Base-by-base conservation (phyloP, 192 early-diverging fungal genomes). In the Coemansia sp. region DNA sequence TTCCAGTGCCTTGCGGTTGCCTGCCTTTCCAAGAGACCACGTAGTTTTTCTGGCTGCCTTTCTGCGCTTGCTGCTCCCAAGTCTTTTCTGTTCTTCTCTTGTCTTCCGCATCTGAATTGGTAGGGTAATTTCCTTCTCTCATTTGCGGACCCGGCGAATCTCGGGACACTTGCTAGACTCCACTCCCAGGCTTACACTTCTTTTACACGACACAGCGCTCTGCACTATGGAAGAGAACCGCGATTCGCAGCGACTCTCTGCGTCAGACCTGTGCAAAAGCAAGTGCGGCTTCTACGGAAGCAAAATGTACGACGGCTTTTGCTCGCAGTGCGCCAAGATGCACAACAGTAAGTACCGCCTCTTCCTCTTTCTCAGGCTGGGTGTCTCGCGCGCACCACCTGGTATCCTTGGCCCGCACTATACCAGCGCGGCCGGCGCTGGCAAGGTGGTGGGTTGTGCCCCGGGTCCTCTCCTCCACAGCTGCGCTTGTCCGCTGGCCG, bases 281-380 rank as follows among this genome's bases (percentile, higher is more conserved):
- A 82, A 82, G 47, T 90, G 88, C 56, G 83, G 83, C 9, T 88
- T 88, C 67, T 90, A 88, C 51, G 86, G 82, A 19, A 85, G 83
- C 54, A 78, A 80, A 27, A 75, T 85, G 35, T 84, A 84, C 63
- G 84, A 86, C 67, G 77, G 85, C 55, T 75, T 88, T 73, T 90
- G 88, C 63, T 88, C 86, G 11, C 86, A 88, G 50, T 90, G 88
- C 64, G 88, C 81, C 65, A 85, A 84, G 65, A 82, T 86, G 55
- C 47, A 71, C 21, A 53, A 63, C 32, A 64, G 73, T 77, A 79
- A 28, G 68, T 60, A 40, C 27, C n/a, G n/a, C n/a, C 17, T 39
- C 36, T 39, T 15, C 36, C n/a, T 29, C 4, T 14, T 39, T n/a
- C 4, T 19, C 8, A 20, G 2, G 9, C 5, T 3, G 15, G 29